Percentiles rank a stretch among this genome's conserved stretches.
These are phyloP conservation scores for Mayamaea pseudoterrestris DNA, from an alignment of 108 stramenopile genomes.

Conservation along the genomic window DNA sequence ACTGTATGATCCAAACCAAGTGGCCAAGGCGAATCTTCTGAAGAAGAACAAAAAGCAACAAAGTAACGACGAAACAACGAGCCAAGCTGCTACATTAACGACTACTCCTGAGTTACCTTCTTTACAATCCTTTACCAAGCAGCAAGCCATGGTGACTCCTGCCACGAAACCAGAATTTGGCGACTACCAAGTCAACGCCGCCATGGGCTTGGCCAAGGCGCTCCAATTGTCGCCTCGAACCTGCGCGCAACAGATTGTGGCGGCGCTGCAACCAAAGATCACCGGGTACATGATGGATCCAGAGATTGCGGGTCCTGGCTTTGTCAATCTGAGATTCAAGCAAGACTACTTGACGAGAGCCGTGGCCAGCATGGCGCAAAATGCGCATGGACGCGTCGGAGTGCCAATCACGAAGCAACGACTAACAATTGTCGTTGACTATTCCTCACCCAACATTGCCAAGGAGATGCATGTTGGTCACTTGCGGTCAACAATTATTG, in stretches of 20 bases:
- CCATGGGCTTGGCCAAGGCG: slow-evolving; percentile 39
- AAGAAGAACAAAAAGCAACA: slow-evolving; percentile 50
- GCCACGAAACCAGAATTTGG: slow-evolving; percentile 79
- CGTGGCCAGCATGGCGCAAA: slow-evolving; percentile 40
- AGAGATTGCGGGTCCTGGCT: slow-evolving; percentile 85
- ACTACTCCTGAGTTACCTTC: too few relatives aligned
- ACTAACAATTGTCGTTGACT: slow-evolving; percentile 89
- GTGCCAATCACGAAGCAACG: slow-evolving; percentile 39
- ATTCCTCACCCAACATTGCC: slow-evolving; percentile 96
- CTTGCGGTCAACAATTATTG: slow-evolving; percentile 96
- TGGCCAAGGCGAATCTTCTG: slow-evolving; percentile 48
- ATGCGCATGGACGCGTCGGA: slow-evolving; percentile 49
- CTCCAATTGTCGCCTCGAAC: slow-evolving; percentile 48
- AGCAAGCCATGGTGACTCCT: slow-evolving; percentile 67
- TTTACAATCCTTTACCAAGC: slow-evolving; percentile 40
- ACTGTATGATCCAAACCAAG: slow-evolving; percentile 61
- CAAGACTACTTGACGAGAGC: slow-evolving; percentile 53
- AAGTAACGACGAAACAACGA: slow-evolving; percentile 41
- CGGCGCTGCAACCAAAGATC: slow-evolving; percentile 45
- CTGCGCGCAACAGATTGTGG: slow-evolving; percentile 59
- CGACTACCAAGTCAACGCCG: slow-evolving; percentile 95
- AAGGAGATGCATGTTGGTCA: slow-evolving; percentile 99
- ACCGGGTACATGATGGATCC: slow-evolving; percentile 63
- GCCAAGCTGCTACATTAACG: too few relatives aligned
- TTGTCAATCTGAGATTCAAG: slow-evolving; percentile 85